A percentile compares a stretch with the other conserved stretches of the same genome.
phyloP scores from a whole-genome alignment of 257 asterid species.

The Scutellaria barbata region DNA sequence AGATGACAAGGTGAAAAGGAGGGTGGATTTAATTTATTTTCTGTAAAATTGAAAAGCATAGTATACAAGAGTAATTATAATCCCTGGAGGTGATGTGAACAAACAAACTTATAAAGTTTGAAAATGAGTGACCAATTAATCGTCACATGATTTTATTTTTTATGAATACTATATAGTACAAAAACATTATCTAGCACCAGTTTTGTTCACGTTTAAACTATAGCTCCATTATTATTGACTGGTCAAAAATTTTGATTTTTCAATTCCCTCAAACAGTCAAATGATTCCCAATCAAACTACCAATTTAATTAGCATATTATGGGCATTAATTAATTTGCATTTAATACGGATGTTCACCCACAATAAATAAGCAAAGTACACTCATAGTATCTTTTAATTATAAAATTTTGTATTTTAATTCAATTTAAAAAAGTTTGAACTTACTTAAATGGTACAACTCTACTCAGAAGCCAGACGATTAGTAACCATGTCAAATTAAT shows the following conservation, averaged over 20 bases:
- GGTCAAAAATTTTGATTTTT: slow-evolving; percentile 39
- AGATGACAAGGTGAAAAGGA: background rate
- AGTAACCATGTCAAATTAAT: too few species aligned
- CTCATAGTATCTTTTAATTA: too few species aligned
- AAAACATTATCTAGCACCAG: slow-evolving; percentile 36
- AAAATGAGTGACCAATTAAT: slow-evolving; percentile 30
- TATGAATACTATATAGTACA: slow-evolving; percentile 13
- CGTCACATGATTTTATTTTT: slow-evolving; percentile 35
- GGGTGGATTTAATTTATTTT: background rate
- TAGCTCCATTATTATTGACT: slow-evolving; percentile 35
- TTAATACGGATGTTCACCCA: slow-evolving; percentile 24
- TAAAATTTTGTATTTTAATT: too few species aligned
- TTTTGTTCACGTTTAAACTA: slow-evolving; percentile 23
- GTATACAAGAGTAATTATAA: background rate
- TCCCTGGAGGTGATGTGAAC: slow-evolving; percentile 29
- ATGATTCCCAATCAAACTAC: slow-evolving; percentile 43
- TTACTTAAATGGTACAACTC: too few species aligned
- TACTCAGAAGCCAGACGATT: background rate
- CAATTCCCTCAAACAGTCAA: slow-evolving; percentile 33
- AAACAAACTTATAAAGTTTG: slow-evolving; percentile 21
- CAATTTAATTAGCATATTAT: slow-evolving; percentile 8
- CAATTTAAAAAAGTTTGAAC: too few species aligned
- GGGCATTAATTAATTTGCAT: slow-evolving; percentile 21
- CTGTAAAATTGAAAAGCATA: too few species aligned
- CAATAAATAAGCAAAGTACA: background rate